These are phyloP conservation scores for Aspergillus hancockii DNA, from an alignment of 495 filamentous ascomycete genomes.

Conservation along the genomic window DNA sequence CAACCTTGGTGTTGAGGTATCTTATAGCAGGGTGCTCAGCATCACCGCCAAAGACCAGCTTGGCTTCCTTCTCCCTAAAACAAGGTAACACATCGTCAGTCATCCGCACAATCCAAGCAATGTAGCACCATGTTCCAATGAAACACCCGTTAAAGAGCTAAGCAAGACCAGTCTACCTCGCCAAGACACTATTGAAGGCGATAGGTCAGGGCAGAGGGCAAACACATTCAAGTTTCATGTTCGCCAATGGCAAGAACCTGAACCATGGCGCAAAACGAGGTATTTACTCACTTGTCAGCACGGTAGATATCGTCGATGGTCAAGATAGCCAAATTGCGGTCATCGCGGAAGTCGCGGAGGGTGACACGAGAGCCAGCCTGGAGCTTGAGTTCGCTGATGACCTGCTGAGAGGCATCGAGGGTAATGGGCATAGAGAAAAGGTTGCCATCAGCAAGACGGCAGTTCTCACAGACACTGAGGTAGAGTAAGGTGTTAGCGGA, in stretches of 20 bases:
- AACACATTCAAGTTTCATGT: not conserved
- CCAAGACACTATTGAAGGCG: not conserved
- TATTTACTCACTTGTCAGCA: constrained; percentile 80
- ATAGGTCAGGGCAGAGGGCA: not conserved
- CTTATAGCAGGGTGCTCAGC: constrained; percentile 89
- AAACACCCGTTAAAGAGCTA: not conserved
- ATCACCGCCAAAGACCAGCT: constrained; percentile 94
- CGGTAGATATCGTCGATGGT: constrained; percentile 95
- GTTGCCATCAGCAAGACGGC: constrained; percentile 82
- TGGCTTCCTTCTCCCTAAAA: constrained; percentile 77
- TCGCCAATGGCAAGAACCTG: not conserved
- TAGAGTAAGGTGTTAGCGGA: constrained; percentile 15
- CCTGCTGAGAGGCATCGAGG: constrained; percentile 75
- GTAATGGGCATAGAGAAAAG: constrained; percentile 98
- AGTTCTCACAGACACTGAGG: constrained; percentile 78
- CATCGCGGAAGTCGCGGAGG: constrained; percentile 93
- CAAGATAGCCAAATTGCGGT: constrained; percentile 91
- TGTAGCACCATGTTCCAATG: constrained; percentile 14
- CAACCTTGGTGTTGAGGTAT: constrained; percentile 75
- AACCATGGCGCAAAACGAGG: constrained; percentile 9
- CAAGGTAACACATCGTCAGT: constrained; percentile 30
- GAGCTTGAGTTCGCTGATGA: constrained; percentile 69
- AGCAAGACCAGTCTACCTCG: not conserved
- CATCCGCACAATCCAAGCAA: constrained; percentile 35
- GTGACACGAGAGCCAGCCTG: constrained; percentile 79